Evolutionary conservation across 306 rosid genomes (phyloP), one percentile per base, ranked within the genome.

Genomic region (Begonia peltatifolia): DNA sequence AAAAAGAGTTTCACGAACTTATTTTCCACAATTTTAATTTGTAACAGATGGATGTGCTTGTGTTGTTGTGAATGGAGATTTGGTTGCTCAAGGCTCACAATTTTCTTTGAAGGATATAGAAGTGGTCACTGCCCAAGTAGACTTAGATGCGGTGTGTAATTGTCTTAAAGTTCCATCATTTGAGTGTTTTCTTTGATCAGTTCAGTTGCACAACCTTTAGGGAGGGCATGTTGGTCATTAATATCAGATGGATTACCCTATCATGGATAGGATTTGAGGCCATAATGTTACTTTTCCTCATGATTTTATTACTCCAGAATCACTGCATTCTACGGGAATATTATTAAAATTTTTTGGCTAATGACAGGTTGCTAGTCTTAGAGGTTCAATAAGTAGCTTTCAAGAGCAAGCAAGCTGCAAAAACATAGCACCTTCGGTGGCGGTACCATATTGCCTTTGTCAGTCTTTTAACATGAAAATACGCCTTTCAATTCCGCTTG

Each of bases 401-500:
- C 99, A 86, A 73, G 95, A 90, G 77, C 99, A 86, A 75, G 99
- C 95, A 67, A 86, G 99, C 75, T 77, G 85, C 71, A 90, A 90
- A 79, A 70, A 55, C 46, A 75, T 35, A 57, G 92, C 83, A 72
- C 77, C 92, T 76, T 86, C 87, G 0, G 88, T 90, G 66, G 71
- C 67, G 55, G 86, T 70, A 14, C 76, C 77, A 47, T 77, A 63
- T 69, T 69, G 68, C 50, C 87, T 90, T 12, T 90, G 94, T 68
- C 70, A 60, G 66, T 72, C 99, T 50, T 86, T 90, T 67, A 72
- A 73, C 75, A 81, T 79, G 54, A 81, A 81, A 77, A 60, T 30
- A 42, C 50, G 47, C 22, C 93, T 78, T 57, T 90, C 99, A 41
- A 52, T 70, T 66, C 92, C 99, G 41, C 94, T 68, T 47, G 64